A percentile compares a stretch with the other conserved stretches of the same genome.
Evolutionary conservation across 495 filamentous ascomycete species (phyloP).

Genomic region (Aspergillus wentii): DNA sequence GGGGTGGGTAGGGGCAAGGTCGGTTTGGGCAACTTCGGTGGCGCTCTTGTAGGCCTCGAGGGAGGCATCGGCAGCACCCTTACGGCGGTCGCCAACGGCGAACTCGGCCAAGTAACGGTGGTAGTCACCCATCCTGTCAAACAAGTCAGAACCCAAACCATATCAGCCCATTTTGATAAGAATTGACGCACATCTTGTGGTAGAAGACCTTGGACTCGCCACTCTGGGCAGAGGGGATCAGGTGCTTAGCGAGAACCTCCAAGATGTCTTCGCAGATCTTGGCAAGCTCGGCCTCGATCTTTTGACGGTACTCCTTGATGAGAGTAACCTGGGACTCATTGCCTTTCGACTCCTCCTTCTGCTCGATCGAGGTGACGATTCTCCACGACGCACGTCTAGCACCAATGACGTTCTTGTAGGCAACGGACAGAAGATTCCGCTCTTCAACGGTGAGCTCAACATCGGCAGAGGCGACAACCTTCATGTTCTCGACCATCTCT

Average conservation of each 20-base stretch:
- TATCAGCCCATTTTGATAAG: not conserved
- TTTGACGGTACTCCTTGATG: slow-evolving; percentile 99
- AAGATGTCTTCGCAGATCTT: slow-evolving; percentile 99
- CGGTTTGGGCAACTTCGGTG: slow-evolving; percentile 96
- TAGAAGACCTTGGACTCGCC: slow-evolving; percentile 99
- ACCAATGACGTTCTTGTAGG: slow-evolving; percentile 99
- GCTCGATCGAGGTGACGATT: slow-evolving; percentile 99
- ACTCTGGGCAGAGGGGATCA: slow-evolving; percentile 93
- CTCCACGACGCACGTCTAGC: slow-evolving; percentile 98
- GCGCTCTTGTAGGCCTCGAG: slow-evolving; percentile 98
- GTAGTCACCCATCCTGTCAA: slow-evolving; percentile 95
- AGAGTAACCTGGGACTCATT: slow-evolving; percentile 86
- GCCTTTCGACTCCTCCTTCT: slow-evolving; percentile 99
- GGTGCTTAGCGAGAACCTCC: slow-evolving; percentile 89
- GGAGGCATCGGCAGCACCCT: slow-evolving; percentile 91
- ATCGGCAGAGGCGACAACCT: slow-evolving; percentile 90
- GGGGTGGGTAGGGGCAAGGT: slow-evolving; percentile 96
- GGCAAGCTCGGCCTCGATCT: slow-evolving; percentile 97
- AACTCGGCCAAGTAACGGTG: slow-evolving; percentile 99
- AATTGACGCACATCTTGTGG: slow-evolving; percentile 88
- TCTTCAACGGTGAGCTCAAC: slow-evolving; percentile 98
- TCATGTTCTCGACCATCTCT: slow-evolving; percentile 99
- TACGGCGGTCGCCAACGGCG: slow-evolving; percentile 94
- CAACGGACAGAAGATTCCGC: slow-evolving; percentile 97
- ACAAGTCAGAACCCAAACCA: slow-evolving; percentile 6